phyloP scores from a whole-genome alignment of 2,329 filamentous ascomycete species.

The Dryadomyces quercivorus region DNA sequence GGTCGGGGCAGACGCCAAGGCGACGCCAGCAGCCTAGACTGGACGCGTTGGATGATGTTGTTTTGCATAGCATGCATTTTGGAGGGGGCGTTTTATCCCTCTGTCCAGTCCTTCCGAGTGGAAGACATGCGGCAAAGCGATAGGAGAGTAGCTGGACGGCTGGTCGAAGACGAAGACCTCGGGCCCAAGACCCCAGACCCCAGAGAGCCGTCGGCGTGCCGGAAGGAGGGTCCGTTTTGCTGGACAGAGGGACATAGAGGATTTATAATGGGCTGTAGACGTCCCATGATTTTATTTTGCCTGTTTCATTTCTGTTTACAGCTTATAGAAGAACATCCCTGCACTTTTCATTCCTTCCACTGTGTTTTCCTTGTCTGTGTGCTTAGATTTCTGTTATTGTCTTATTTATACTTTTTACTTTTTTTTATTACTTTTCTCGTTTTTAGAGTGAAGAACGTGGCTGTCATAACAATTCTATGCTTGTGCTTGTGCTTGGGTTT shows the following conservation, averaged over 20 bases:
- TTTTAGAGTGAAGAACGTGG: constrained; percentile 1
- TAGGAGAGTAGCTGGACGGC: too few relatives aligned
- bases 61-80: neutral
- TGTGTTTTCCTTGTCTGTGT: neutral
- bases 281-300: neutral
- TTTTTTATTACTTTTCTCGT: neutral
- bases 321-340: neutral
- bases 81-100: neutral
- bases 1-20: neutral
- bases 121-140: too few relatives aligned
- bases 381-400: neutral
- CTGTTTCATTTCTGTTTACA: neutral
- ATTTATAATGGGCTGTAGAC: neutral
- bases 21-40: neutral
- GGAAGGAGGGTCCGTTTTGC: neutral
- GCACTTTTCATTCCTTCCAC: neutral
- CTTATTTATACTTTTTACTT: neutral
- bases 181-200: too few relatives aligned
- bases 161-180: too few relatives aligned
- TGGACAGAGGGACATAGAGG: neutral
- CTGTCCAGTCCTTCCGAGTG: neutral
- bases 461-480: neutral
- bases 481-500: neutral
- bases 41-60: neutral
- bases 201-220: neutral